Percentiles rank a stretch among this genome's conserved stretches.
phyloP scores from a whole-genome alignment of 108 stramenopile species.

The Epithemia pelagica region DNA sequence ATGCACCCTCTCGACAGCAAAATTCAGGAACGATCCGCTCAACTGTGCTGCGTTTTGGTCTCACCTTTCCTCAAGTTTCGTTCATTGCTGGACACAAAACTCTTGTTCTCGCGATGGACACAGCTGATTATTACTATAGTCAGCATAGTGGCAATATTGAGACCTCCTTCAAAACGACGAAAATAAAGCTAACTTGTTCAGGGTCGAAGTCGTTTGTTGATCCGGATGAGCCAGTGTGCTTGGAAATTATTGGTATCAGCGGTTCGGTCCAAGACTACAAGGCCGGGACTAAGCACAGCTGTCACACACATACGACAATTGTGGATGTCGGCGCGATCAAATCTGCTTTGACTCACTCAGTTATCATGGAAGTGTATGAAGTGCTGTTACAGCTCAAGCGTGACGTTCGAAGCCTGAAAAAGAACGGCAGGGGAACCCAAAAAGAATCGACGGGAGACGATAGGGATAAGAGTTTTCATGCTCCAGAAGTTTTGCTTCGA shows the following conservation, averaged over 20 bases:
- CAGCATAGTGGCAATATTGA: neutral
- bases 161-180: neutral
- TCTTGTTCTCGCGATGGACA: neutral
- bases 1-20: neutral
- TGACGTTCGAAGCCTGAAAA: neutral
- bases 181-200: neutral
- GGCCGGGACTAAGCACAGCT: neutral
- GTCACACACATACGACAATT: neutral
- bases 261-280: neutral
- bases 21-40: neutral
- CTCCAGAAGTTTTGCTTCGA: neutral
- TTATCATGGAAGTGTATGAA: neutral
- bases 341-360: neutral
- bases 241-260: neutral
- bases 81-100: neutral
- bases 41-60: neutral
- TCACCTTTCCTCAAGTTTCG: neutral
- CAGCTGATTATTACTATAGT: neutral
- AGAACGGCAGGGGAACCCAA: neutral
- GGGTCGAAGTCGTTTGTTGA: neutral
- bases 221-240: neutral
- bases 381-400: neutral
- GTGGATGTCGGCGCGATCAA: neutral
- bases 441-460: neutral
- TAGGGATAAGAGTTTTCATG: neutral